Percentiles rank a stretch among this genome's conserved stretches.
Evolutionary conservation across 306 rosid species (phyloP).

Genomic region (Vicia sativa): DNA sequence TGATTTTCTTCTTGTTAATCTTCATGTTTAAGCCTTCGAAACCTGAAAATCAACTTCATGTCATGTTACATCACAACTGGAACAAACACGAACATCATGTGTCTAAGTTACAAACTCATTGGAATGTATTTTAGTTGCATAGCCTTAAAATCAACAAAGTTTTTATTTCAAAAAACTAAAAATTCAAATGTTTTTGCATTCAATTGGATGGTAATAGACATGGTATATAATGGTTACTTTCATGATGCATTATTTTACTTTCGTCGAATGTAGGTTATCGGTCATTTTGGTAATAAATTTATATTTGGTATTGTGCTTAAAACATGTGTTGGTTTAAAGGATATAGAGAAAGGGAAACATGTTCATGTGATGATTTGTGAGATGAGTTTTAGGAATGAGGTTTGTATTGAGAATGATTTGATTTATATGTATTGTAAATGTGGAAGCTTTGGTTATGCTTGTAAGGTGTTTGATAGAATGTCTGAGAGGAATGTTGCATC

Average conservation of each 20-base stretch:
- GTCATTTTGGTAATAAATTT: conserved; percentile 49
- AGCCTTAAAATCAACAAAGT: conserved; percentile 46
- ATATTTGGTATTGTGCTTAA: conserved; percentile 56
- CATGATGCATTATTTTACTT: conserved; percentile 55
- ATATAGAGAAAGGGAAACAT: conserved; percentile 59
- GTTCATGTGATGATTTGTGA: conserved; percentile 48
- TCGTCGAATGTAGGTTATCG: conserved; percentile 45
- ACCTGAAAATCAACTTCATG: conserved; percentile 66
- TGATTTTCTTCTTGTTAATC: no score
- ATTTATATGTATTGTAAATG: conserved; percentile 70
- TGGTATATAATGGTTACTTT: conserved; percentile 50
- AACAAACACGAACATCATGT: conserved; percentile 45
- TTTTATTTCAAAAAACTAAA: conserved; percentile 36
- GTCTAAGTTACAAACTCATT: conserved; percentile 60
- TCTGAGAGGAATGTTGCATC: conserved; percentile 59
- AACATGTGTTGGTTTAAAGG: conserved; percentile 65
- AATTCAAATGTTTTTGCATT: conserved; percentile 67
- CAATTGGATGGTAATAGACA: conserved; percentile 61
- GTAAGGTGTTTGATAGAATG: conserved; percentile 56
- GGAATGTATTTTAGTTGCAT: conserved; percentile 69
- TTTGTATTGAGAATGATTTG: conserved; percentile 50
- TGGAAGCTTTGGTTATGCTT: conserved; percentile 48
- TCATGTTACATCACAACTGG: conserved; percentile 52
- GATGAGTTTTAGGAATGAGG: conserved; percentile 48
- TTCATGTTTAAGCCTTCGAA: conserved; percentile 40